Evolutionary conservation across 225 moss, liverwort and hornwort species (phyloP), one percentile per base, ranked within the genome.

Genomic region (Antitrichia curtipendula): DNA sequence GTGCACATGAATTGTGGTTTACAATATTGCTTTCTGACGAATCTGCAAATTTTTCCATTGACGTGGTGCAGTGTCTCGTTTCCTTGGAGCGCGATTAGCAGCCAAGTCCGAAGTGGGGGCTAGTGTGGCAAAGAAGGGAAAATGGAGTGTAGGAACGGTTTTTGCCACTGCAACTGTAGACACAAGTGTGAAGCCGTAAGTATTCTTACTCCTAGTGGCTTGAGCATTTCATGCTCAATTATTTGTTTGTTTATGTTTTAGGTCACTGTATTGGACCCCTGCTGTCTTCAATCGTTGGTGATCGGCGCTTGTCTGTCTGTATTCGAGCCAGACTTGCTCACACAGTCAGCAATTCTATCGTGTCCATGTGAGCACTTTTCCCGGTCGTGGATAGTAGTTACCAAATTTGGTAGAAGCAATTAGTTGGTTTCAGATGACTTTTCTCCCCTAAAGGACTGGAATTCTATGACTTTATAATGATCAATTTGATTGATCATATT

Each of bases 161-260:
- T 84, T 82, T 82, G 97, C 96, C 7, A 79, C 94, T 73, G 91
- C 97, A 13, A 69, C 88, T 82, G 89, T 93, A 14, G 91, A 94
- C n/a, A 91, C 91, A 70, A 81, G 84, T 61, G 25, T 90, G 6
- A 91, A 94, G 88, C 89, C 84, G 97, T 97, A 71, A 93, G 95
- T 90, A 41, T 57, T 58, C 84, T 41, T 43, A 45, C 28, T 41
- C 62, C 60, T 38, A 38, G 38, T 63, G 62, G 17, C 78, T 50
- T 81, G 31, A 57, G 58, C 19, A 59, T 59, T 9, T 41, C 17
- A 22, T 27, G 65, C 18, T 86, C 22, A 27, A 75, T 8, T 19
- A 27, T 70, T 36, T 57, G 16, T 22, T 75, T 74, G 27, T 38
- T 57, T 50, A 41, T 36, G 31, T 59, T 49, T 41, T 68, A 80